Evolutionary conservation across 257 asterid genomes (phyloP), one percentile per base, ranked within the genome.

Genomic region (Marsdenia floribunda): DNA sequence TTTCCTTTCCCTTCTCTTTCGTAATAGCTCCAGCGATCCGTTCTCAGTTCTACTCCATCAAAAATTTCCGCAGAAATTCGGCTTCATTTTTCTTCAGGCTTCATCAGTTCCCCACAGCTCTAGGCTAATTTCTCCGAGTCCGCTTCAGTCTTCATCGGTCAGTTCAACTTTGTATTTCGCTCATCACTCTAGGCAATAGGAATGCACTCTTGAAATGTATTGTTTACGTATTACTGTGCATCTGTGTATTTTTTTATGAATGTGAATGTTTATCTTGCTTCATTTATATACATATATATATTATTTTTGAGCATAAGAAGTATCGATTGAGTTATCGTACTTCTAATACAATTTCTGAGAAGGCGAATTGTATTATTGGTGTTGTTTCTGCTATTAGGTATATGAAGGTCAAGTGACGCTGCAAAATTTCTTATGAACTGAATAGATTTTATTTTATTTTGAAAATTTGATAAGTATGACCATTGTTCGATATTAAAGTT

Each of bases 71-170:
- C 38, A 29, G 47, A 60, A 60, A 61, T 5, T 52, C 29, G 15
- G 19, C 22, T 26, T 46, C 15, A 60, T 42, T 15, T 19, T 12
- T 24, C 61, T 38, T 9, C 21, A 4, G 76, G 66, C 72, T 60
- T 44, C 13, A 44, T 10, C 54, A 37, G 57, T 71, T 66, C 64
- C 10, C 64, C 33, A 57, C 46, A n/a, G 10, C 46, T 50, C 22
- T 38, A 19, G 0, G 37, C 22, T 42, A 19, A 64, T 64, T 49
- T 42, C 77, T 24, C 18, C 54, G 8, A 16, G 81, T 75, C 73
- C 24, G 3, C 22, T 35, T 0, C 73, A 37, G 57, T 67, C 58
- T 55, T 73, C 74, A 55, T 73, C 78, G 74, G 81, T 78, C 3
- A 66, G 78, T 78, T 66, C 74, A 58, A n/a, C 73, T 70, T 47